These are phyloP conservation scores for Toxoplasma gondii DNA, from an alignment of 169 alveolate species.

Conservation along the genomic window DNA sequence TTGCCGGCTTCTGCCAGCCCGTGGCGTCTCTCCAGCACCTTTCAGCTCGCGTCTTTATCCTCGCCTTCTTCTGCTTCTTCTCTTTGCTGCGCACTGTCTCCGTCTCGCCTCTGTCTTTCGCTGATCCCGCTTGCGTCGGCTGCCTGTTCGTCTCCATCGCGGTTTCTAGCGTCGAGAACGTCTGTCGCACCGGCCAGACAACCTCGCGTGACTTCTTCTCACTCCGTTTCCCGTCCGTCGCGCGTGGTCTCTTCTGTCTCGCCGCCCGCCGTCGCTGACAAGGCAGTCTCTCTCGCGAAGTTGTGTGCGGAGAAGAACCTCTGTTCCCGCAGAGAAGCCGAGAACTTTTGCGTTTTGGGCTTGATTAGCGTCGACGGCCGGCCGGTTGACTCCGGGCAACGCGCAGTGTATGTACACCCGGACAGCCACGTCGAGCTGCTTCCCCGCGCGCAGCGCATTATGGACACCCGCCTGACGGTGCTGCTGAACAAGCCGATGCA, in stretches of 20 bases:
- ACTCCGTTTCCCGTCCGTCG: too few species aligned
- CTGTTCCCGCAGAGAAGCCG: slow-evolving; percentile 29
- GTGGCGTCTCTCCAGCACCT: too few species aligned
- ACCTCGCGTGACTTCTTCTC: neutral
- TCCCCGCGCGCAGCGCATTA: slow-evolving; percentile 57
- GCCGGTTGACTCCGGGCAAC: neutral
- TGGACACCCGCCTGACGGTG: slow-evolving; percentile 41
- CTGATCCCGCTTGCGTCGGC: neutral
- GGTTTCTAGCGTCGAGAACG: neutral
- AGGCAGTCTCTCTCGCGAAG: neutral
- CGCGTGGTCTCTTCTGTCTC: neutral
- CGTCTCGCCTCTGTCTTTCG: neutral
- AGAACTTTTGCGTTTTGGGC: slow-evolving; percentile 17
- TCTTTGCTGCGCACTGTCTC: too few species aligned
- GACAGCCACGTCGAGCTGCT: slow-evolving; percentile 39
- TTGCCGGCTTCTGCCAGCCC: too few species aligned
- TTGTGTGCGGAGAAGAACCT: slow-evolving; percentile 39
- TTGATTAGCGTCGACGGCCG: slow-evolving; percentile 23
- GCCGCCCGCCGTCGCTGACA: neutral
- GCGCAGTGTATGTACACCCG: slow-evolving; percentile 16
- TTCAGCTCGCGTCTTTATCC: too few species aligned
- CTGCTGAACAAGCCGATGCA: slow-evolving; percentile 62
- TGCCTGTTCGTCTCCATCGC: neutral
- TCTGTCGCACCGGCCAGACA: neutral
- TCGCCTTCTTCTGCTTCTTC: too few species aligned